Evolutionary conservation across 2,329 filamentous ascomycete species (phyloP).

Genomic region (Scedosporium apiospermum): DNA sequence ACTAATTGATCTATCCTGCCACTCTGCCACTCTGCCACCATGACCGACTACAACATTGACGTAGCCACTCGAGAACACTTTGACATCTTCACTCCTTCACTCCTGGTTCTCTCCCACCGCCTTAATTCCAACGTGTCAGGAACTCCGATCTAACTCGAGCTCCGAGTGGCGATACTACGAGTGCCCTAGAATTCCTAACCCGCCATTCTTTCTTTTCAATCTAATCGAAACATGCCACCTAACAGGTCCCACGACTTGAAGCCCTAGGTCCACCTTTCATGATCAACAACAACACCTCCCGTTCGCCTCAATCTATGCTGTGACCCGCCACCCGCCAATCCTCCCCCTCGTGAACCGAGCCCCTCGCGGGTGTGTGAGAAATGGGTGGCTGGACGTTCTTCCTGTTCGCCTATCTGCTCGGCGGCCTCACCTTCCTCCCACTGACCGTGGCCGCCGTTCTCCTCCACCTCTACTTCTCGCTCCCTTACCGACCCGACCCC

Average conservation of each 20-base stretch:
- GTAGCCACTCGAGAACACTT: background rate
- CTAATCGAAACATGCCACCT: background rate
- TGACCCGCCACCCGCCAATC: background rate
- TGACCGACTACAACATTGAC: background rate
- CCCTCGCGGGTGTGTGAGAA: conserved; percentile 12
- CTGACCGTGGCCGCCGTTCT: conserved; percentile 53
- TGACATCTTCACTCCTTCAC: background rate
- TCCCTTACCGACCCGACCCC: conserved; percentile 40
- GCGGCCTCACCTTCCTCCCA: conserved; percentile 81
- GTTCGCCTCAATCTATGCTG: background rate
- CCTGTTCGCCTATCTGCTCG: conserved; percentile 70
- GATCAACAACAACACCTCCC: background rate
- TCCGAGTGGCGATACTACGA: background rate
- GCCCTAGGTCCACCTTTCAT: background rate
- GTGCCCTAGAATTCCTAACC: background rate
- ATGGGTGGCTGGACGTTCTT: conserved; percentile 48
- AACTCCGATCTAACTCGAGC: background rate
- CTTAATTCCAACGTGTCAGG: background rate
- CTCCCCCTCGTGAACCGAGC: background rate
- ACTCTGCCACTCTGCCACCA: too few species aligned
- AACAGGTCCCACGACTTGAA: background rate
- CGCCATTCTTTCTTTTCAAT: background rate
- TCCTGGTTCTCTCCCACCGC: background rate
- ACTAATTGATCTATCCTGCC: too few species aligned
- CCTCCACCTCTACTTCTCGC: conserved; percentile 57